Conservation (phyloP, 176 grass and related monocot species). For the Lolium perenne region DNA sequence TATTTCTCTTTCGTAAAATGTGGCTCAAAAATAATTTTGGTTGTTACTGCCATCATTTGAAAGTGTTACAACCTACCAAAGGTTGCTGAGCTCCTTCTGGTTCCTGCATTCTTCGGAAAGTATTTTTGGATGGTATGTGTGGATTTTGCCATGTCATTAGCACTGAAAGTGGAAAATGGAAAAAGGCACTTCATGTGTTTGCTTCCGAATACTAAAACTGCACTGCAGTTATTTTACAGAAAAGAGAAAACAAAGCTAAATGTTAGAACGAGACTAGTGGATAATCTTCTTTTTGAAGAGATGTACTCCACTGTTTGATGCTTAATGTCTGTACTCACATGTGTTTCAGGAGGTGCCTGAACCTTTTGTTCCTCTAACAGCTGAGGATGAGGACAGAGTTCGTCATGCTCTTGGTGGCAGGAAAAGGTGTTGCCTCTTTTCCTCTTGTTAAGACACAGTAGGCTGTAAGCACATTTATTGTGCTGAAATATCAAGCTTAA, state of each 20-base stretch:
- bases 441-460: slow-evolving; percentile 24
- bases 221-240: slow-evolving; percentile 21
- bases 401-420: slow-evolving; percentile 52
- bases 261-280: background rate
- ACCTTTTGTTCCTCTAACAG: slow-evolving; percentile 64
- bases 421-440: slow-evolving; percentile 53
- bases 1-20: background rate
- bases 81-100: background rate
- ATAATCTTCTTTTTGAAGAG: background rate
- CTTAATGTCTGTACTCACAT: slow-evolving; percentile 6
- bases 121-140: slow-evolving; percentile 4
- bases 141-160: slow-evolving; percentile 3
- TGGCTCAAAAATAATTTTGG: background rate
- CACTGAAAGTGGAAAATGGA: slow-evolving; percentile 6
- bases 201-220: background rate
- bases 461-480: slow-evolving; percentile 8
- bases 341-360: slow-evolving; percentile 54
- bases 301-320: slow-evolving; percentile 1
- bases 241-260: background rate
- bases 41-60: background rate
- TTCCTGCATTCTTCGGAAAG: background rate
- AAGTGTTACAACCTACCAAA: slow-evolving; percentile 11
- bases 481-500: slow-evolving; percentile 13
- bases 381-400: slow-evolving; percentile 65
- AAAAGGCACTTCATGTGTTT: background rate